Conservation (phyloP, 169 alveolate genomes). For the Plasmodium relictum region DNA sequence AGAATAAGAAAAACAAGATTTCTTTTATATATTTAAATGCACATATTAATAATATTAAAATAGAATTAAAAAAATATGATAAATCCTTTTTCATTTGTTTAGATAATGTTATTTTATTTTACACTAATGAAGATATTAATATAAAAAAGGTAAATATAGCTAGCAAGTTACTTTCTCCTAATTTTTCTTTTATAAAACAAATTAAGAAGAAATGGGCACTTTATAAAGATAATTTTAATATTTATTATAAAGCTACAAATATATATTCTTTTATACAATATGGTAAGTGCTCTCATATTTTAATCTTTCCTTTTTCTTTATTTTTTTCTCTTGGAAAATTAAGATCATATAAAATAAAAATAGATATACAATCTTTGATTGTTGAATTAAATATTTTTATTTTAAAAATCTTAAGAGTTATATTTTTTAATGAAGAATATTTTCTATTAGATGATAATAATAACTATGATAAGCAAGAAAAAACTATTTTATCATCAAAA, state of each 20-base stretch:
- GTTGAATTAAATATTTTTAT: constrained; percentile 8
- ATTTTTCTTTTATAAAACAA: not conserved
- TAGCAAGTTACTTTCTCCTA: not conserved
- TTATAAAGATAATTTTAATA: not conserved
- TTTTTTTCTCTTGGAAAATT: constrained; percentile 19
- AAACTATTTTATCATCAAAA: not conserved
- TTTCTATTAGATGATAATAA: not conserved
- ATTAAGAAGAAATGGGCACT: not conserved
- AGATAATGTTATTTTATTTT: constrained; percentile 4
- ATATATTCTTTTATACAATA: constrained; percentile 17
- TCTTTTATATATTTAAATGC: not conserved
- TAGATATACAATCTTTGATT: constrained; percentile 15
- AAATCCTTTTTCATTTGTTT: not conserved
- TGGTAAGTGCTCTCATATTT: not conserved
- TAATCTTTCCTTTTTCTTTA: constrained; percentile 16
- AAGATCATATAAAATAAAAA: not conserved
- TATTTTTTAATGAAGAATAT: not conserved
- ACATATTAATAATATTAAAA: not conserved
- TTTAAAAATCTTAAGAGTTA: not conserved
- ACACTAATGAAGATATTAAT: not conserved
- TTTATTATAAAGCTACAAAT: constrained; percentile 6
- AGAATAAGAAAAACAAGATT: not conserved
- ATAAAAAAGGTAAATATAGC: not conserved
- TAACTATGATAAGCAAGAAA: not conserved
- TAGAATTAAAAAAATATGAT: constrained; percentile 16